These are phyloP conservation scores for Aspergillus clavatus DNA, from an alignment of 2,329 filamentous ascomycete species.

Conservation along the genomic window DNA sequence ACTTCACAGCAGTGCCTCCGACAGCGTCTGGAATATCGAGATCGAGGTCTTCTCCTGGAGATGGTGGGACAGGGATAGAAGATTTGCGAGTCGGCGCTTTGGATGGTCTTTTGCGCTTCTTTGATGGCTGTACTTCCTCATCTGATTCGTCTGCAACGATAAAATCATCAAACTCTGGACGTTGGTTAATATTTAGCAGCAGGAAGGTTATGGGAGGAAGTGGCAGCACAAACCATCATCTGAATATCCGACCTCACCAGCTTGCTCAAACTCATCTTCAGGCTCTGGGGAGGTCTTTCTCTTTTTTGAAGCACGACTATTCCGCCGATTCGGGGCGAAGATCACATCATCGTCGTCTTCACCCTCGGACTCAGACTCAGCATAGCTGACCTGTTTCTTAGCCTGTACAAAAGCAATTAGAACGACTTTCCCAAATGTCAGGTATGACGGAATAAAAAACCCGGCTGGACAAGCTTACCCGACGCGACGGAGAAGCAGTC, in stretches of 20 bases:
- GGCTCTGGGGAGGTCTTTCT: constrained; percentile 63
- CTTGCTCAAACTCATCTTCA: constrained; percentile 61
- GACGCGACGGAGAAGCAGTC: constrained; percentile 71
- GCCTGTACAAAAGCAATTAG: constrained; percentile 35
- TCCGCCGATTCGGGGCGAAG: constrained; percentile 53
- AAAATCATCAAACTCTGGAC: constrained; percentile 76
- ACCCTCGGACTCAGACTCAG: constrained; percentile 74
- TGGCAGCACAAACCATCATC: constrained; percentile 48
- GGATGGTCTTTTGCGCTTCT: constrained; percentile 66
- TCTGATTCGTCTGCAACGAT: constrained; percentile 84
- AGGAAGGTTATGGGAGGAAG: background rate
- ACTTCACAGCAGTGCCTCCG: constrained; percentile 73
- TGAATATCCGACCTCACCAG: constrained; percentile 42
- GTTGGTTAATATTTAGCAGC: constrained; percentile 1
- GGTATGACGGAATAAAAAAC: too few relatives aligned
- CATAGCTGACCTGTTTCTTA: constrained; percentile 66
- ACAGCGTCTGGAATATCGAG: constrained; percentile 51
- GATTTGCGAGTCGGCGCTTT: constrained; percentile 40
- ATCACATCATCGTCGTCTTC: constrained; percentile 66
- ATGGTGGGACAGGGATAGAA: constrained; percentile 47
- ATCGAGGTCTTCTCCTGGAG: constrained; percentile 51
- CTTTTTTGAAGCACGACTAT: constrained; percentile 49
- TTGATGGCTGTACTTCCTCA: constrained; percentile 55
- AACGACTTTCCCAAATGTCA: constrained; percentile 6
- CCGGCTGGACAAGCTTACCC: constrained; percentile 57